phyloP scores from a whole-genome alignment of 495 filamentous ascomycete species.

The Clavariopsis aquatica region DNA sequence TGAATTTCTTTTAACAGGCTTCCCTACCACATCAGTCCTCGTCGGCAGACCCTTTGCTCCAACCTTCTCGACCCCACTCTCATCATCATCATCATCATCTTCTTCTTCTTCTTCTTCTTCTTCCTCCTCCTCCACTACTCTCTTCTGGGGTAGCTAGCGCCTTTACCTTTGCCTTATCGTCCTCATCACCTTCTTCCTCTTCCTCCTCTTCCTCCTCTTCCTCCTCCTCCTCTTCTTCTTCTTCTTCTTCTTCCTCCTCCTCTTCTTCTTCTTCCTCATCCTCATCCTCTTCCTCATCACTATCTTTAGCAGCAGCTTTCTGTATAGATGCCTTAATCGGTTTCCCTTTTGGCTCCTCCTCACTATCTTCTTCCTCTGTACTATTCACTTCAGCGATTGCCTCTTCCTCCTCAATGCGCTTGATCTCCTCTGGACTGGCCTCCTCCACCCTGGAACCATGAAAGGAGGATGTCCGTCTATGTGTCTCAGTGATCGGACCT shows the following conservation, averaged over 20 bases:
- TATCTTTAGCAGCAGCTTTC: conserved; percentile 12
- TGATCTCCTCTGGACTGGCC: conserved; percentile 37
- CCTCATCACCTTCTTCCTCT: conserved; percentile 3
- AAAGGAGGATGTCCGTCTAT: neutral
- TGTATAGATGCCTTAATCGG: conserved; percentile 1
- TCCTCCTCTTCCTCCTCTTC: conserved; percentile 22
- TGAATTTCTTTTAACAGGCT: neutral
- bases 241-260: neutral
- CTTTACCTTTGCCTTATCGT: neutral
- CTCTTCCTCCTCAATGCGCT: conserved; percentile 33
- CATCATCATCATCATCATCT: conserved; percentile 19
- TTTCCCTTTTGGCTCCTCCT: conserved; percentile 24
- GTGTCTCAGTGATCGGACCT: conserved; percentile 4
- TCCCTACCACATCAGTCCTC: neutral
- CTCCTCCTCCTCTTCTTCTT: conserved; percentile 6
- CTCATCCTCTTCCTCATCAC: conserved; percentile 9
- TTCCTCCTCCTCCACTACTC: conserved; percentile 13
- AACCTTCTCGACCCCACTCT: conserved; percentile 13
- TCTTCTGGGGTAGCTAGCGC: neutral
- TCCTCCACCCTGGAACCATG: conserved; percentile 30
- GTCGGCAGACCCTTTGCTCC: conserved; percentile 6
- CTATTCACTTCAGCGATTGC: conserved; percentile 36
- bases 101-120: conserved; percentile 34
- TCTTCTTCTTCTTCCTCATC: conserved; percentile 1
- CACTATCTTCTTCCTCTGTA: conserved; percentile 38